phyloP scores from a whole-genome alignment of 2,329 filamentous ascomycete species.

The Leptographium flavum region DNA sequence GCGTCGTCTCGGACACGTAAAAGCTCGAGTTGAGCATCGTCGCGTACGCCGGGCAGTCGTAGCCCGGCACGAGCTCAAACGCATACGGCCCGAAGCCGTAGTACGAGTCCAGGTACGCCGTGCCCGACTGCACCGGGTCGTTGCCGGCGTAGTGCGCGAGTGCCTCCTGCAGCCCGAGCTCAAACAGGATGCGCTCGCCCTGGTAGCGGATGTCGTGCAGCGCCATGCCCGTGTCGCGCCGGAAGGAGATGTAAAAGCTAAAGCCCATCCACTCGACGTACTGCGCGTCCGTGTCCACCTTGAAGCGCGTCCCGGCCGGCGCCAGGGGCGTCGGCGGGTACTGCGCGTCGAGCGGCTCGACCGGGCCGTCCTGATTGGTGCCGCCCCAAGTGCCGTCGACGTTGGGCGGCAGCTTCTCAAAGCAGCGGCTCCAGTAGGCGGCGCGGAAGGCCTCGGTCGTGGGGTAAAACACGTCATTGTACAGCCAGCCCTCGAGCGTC shows the following conservation, averaged over 20 bases:
- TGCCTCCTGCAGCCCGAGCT: slow-evolving; percentile 40
- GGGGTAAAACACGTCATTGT: slow-evolving; percentile 37
- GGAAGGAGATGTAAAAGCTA: slow-evolving; percentile 35
- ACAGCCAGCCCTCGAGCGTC: slow-evolving; percentile 37
- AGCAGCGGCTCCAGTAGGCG: slow-evolving; percentile 26
- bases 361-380: slow-evolving; percentile 25
- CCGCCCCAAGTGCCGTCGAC: slow-evolving; percentile 31
- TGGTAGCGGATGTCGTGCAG: slow-evolving; percentile 39
- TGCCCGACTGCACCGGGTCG: slow-evolving; percentile 30
- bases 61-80: slow-evolving; percentile 30
- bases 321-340: slow-evolving; percentile 24
- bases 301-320: slow-evolving; percentile 25
- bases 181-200: slow-evolving; percentile 39
- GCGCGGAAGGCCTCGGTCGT: slow-evolving; percentile 30
- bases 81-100: slow-evolving; percentile 32
- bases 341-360: slow-evolving; percentile 20
- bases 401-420: slow-evolving; percentile 31
- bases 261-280: slow-evolving; percentile 38
- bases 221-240: slow-evolving; percentile 30
- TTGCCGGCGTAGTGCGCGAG: slow-evolving; percentile 33
- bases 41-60: slow-evolving; percentile 36
- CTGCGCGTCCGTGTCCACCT: slow-evolving; percentile 25
- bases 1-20: slow-evolving; percentile 26
- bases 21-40: slow-evolving; percentile 34
- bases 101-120: slow-evolving; percentile 30